phyloP scores from a whole-genome alignment of 2,329 filamentous ascomycete genomes.

The Domatiomyces globalis region DNA sequence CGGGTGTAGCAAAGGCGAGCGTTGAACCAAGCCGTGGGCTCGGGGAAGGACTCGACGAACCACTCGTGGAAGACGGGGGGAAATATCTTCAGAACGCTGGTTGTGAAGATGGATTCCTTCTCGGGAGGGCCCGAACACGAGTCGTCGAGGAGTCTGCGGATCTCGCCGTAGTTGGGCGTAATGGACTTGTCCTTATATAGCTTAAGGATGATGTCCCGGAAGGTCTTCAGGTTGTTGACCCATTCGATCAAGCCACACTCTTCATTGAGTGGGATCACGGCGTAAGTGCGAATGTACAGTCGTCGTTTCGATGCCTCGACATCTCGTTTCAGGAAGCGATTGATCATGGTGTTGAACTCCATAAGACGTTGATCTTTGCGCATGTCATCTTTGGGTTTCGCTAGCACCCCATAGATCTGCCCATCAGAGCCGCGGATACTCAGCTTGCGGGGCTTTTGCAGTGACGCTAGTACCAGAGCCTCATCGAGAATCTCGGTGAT shows the following conservation, averaged over 20 bases:
- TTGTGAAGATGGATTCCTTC: constrained; percentile 39
- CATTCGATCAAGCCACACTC: constrained; percentile 97
- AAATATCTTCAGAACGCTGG: constrained; percentile 41
- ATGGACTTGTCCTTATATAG: constrained; percentile 66
- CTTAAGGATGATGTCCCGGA: constrained; percentile 75
- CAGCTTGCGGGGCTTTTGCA: constrained; percentile 83
- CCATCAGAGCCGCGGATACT: constrained; percentile 82
- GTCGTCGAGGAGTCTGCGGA: constrained; percentile 49
- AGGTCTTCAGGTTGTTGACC: constrained; percentile 89
- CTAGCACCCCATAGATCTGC: constrained; percentile 72
- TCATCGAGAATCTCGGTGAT: constrained; percentile 71
- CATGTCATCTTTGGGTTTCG: constrained; percentile 96
- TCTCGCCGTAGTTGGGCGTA: constrained; percentile 46
- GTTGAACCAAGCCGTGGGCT: constrained; percentile 81
- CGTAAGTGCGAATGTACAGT: constrained; percentile 92
- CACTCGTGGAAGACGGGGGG: constrained; percentile 77
- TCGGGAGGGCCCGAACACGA: constrained; percentile 38
- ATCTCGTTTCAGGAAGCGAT: constrained; percentile 80
- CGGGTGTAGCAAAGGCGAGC: constrained; percentile 81
- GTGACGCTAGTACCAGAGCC: constrained; percentile 74
- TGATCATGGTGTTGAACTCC: constrained; percentile 99
- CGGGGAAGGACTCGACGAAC: constrained; percentile 92
- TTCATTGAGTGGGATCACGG: constrained; percentile 90
- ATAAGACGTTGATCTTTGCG: constrained; percentile 95
- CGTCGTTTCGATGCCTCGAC: constrained; percentile 79